These are phyloP conservation scores for Venturia aucupariae DNA, from an alignment of 2,329 filamentous ascomycete species.

Conservation along the genomic window DNA sequence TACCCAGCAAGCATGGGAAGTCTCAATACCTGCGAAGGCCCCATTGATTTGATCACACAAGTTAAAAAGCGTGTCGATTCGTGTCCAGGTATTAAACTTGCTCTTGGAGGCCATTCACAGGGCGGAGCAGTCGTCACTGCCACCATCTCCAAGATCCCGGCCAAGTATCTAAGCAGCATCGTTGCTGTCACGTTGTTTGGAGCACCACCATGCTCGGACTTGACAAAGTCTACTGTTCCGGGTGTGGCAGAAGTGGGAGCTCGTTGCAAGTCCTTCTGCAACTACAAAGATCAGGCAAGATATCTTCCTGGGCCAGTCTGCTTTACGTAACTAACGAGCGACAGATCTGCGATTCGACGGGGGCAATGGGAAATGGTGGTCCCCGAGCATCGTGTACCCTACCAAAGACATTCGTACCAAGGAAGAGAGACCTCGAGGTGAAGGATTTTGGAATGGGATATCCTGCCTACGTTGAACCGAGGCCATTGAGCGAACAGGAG, in stretches of 20 bases:
- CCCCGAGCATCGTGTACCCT: background rate
- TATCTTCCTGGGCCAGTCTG: too few relatives aligned
- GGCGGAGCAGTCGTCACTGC: slow-evolving; percentile 1
- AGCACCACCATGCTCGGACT: slow-evolving; percentile 1
- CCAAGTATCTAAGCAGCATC: background rate
- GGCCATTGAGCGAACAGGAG: background rate
- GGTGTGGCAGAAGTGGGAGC: background rate
- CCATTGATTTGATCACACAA: background rate
- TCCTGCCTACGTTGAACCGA: background rate
- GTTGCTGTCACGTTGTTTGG: slow-evolving; percentile 12
- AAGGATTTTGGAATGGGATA: background rate
- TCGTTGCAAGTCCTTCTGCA: slow-evolving; percentile 10
- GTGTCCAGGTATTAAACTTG: background rate
- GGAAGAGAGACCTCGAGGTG: background rate
- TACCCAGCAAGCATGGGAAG: slow-evolving; percentile 9
- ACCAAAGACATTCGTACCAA: background rate
- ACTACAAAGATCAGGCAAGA: background rate
- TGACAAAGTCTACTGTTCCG: background rate
- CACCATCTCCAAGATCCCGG: background rate
- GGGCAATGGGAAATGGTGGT: slow-evolving; percentile 3
- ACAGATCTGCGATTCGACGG: background rate
- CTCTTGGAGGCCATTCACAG: slow-evolving; percentile 12
- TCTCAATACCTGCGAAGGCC: background rate
- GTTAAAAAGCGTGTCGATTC: background rate
- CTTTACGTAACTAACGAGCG: background rate